Evolutionary conservation across 441 rosid species (phyloP), one percentile per base, ranked within the genome.

Genomic region (Rhodomyrtus psidioides): DNA sequence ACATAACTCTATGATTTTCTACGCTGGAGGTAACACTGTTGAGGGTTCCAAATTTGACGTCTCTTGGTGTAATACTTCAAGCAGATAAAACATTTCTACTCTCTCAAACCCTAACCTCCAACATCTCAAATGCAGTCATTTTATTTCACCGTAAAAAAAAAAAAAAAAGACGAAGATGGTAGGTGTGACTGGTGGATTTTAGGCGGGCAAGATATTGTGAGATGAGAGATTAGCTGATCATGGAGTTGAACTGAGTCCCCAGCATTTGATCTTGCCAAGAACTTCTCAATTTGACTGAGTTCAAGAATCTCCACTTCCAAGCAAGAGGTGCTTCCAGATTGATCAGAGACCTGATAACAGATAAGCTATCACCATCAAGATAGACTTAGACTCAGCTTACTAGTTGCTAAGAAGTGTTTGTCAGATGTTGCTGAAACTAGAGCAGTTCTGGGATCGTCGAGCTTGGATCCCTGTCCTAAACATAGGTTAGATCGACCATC

Each of bases 371-470:
- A 55, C 26, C 58, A 8, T 23, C 58, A 55, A 55, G 58, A 55
- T 23, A 55, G 58, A 55, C n/a, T 55, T n/a, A 23, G 58, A 55
- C n/a, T 55, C n/a, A 23, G 58, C 58, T 55, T 23, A n/a, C 58
- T 55, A 23, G 58, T 21, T 7, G 58, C n/a, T 23, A 23, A 23
- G 58, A 8, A 55, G 58, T 8, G 58, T 55, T 23, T n/a, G 4
- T 55, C 0, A 1, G 74, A 65, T 17, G 17, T 65, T 9, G 24
- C 46, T 2, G 0, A 65, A 19, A 65, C 46, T 65, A 4, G 1
- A 17, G 75, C 75, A 1, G 13, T 62, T 62, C 26, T 0, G 0
- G 24, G 13, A 30, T 30, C 2, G 1, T 4, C 7, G 0, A 28
- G 24, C 75, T 62, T 0, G 7, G 27, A 4, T 4, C 75, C 28